Evolutionary conservation across 306 rosid genomes (phyloP), one percentile per base, ranked within the genome.

Genomic region (Purshia tridentata): DNA sequence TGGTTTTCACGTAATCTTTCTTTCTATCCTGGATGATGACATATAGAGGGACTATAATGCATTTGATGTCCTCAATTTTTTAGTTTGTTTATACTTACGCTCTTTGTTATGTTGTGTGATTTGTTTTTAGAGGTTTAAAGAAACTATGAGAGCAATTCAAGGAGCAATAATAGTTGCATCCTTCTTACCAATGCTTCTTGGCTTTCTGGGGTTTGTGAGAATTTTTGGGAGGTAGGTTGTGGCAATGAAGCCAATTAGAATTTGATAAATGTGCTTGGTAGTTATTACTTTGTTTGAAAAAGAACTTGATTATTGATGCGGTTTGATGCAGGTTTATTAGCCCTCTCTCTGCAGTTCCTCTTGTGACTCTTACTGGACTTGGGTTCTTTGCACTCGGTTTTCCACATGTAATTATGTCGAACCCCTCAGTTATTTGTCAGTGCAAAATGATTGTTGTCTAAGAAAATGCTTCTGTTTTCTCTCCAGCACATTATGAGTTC

Each of bases 311-410:
- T 51, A 44, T 44, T 45, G 55, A n/a, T 67, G 23, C 48, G 56
- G 11, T n/a, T 53, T 80, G 18, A 46, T 70, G 75, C 89, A 94
- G 98, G 86, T 88, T 72, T 86, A 89, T 94, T 44, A 82, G 91
- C 78, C 98, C 98, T 51, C 92, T 91, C 57, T 84, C 86, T 74
- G 88, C 83, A 4, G 88, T 86, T 73, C 97, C 98, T 54, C 90
- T 93, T 70, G 96, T 93, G 49, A 86, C 91, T 51, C 87, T 93
- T 8, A 89, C 95, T 55, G 97, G 98, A 54, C 88, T 93, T 23
- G 96, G 97, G 67, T 85, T 89, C 64, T 88, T 81, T 78, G 81
- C 50, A 9, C 44, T 72, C 67, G 94, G 94, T 78, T 94, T 94
- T 79, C 96, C 98, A 48, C 83, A 37, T 46, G 98, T 91, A 86